Evolutionary conservation across 2,329 filamentous ascomycete species (phyloP), one percentile per base, ranked within the genome.

Genomic region (Xylaria sp.): DNA sequence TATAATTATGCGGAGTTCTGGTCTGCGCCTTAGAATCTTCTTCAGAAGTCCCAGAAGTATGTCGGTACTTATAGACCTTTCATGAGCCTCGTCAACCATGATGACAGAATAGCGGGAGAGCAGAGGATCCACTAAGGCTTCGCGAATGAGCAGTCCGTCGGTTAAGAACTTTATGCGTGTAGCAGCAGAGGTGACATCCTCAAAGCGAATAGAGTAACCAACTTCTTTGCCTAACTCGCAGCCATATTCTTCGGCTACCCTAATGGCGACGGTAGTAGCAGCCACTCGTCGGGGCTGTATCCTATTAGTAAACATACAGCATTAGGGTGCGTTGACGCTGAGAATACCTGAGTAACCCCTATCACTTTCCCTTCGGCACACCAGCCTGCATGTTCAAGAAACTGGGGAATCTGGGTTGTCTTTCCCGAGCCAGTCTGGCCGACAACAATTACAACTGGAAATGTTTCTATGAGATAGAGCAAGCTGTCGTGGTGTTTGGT

Each of bases 71-170:
- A 98, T 87, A 58, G 94, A 97, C 63, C 96, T 87, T 81, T 98
- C 95, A 78, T 99, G 96, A 7, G 95, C 96, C 81, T 98, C 95
- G 78, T 99, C 96, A 8, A 99, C 92, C 94, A 99, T 98, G 75
- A 99, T 93, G 54, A 97, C 92, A 0, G 94, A 97, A 79, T 99
- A 99, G 12, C 94, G 88, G 23, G 93, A 96, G 43, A 99, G 82
- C 3, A 98, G 82, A 13, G 96, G 96, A 80, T 99, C 96, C 3
- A 98, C 93, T 4, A 99, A 86, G 33, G 95, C 96, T 81, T 99
- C 96, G 75, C 95, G 86, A 62, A 99, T 89, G 39, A 99, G 86
- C 58, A 99, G 85, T 0, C 95, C 95, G 82, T 99, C 96, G 0
- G 95, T 99, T 71, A 98, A 83, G 78, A 98, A 98, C 79, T 99